phyloP scores from a whole-genome alignment of 2,329 filamentous ascomycete genomes.

The Sporothrix curviconia region DNA sequence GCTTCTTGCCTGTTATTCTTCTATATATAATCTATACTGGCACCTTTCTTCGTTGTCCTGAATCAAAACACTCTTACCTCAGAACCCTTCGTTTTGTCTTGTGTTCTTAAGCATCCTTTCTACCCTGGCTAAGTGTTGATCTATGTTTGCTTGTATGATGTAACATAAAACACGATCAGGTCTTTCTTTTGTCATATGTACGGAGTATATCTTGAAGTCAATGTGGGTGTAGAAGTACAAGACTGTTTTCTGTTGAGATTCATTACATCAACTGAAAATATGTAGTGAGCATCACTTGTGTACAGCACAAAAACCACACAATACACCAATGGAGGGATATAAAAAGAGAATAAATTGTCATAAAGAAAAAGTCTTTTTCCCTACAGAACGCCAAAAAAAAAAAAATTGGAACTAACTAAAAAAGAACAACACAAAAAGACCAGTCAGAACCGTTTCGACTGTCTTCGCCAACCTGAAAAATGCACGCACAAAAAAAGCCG shows the following conservation, averaged over 20 bases:
- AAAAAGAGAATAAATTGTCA: conserved; percentile 6
- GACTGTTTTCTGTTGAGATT: no score
- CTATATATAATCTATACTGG: conserved; percentile 11
- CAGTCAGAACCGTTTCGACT: neutral
- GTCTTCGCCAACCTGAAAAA: neutral
- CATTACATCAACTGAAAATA: neutral
- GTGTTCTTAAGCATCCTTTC: neutral
- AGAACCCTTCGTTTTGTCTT: neutral
- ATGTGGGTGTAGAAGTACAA: neutral
- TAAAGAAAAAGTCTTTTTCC: conserved; percentile 9
- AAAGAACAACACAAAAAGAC: neutral
- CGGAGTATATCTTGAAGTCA: no score
- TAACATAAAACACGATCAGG: no score
- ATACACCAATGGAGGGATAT: no score
- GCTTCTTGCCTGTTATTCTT: neutral
- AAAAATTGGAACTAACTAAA: neutral
- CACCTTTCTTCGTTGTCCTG: neutral
- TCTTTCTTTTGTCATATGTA: no score
- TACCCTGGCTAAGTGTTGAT: no score
- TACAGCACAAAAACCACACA: no score
- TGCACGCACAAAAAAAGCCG: neutral
- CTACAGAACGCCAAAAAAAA: conserved; percentile 1
- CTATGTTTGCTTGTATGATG: no score
- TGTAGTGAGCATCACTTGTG: no score
- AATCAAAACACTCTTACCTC: neutral